Base-by-base conservation (phyloP, 2,329 filamentous ascomycete genomes). In the Helotiales sp. region DNA sequence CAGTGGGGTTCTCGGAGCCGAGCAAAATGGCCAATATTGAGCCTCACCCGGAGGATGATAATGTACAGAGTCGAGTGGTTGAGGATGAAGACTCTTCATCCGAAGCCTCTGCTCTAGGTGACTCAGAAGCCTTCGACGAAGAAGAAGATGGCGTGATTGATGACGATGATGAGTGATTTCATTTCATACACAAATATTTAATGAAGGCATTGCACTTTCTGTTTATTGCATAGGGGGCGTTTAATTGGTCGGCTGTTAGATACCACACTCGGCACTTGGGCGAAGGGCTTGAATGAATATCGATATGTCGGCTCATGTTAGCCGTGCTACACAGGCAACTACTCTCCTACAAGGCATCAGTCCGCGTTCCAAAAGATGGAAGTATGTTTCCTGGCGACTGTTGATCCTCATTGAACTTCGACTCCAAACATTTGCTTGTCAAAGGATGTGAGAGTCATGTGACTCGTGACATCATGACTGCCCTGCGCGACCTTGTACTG, bases 1-100 rank as follows among this genome's bases (percentile, higher is more conserved):
- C 82, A 11, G 89, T 91, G 28, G 87, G 86, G 0, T 91, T 91
- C 76, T 83, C 83, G 2, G 72, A 69, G 28, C 65, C 72, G 6
- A 63, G 50, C 43, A 65, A 68, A 24, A 70, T 73, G 61, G 57
- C 64, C 30, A 64, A 71, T 45, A 58, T 72, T 32, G 72, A 75
- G 30, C 71, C 69, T 63, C 65, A 57, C n/a, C 62, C 69, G 13
- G 69, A 71, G 28, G 69, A 69, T 34, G 62, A 63, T 22, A 67
- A 73, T 15, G 77, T 11, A 77, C 32, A 76, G 77, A 60, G 73
- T 77, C 61, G 76, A 78, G 24, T 8, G 22, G 34, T 24, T 15
- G 22, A 32, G 45, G 65, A 57, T 17, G 50, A 26, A 47, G 63
- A 65, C 17, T 71, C 67, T 2, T 69, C 69, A 15, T 71, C 74